These are phyloP conservation scores for Candida easanensis DNA, from an alignment of 805 yeast genomes.

Conservation along the genomic window DNA sequence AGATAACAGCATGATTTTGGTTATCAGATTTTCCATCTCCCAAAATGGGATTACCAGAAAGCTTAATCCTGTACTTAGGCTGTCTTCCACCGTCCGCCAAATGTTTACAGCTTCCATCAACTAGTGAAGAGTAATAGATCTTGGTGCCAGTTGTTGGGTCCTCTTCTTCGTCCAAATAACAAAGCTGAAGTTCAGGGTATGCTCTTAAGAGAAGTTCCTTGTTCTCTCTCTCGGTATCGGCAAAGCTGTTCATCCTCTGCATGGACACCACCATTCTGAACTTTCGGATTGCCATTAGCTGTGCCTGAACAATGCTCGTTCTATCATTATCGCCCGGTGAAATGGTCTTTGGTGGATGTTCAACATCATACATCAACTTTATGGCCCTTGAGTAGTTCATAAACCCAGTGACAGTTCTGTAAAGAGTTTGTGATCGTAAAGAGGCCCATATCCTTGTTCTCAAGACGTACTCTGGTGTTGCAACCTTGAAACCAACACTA, in stretches of 20 bases:
- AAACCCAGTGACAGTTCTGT: constrained; percentile 71
- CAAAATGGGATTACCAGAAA: constrained; percentile 78
- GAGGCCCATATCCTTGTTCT: constrained; percentile 80
- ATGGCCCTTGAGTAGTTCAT: constrained; percentile 68
- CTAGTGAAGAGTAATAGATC: constrained; percentile 57
- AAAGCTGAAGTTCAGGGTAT: constrained; percentile 65
- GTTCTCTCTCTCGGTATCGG: constrained; percentile 54
- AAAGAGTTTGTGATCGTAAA: constrained; percentile 67
- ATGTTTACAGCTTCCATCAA: constrained; percentile 69
- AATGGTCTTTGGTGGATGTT: constrained; percentile 37
- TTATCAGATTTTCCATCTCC: constrained; percentile 88
- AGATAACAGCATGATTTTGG: constrained; percentile 73
- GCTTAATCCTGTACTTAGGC: constrained; percentile 60
- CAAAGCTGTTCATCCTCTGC: constrained; percentile 56
- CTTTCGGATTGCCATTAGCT: constrained; percentile 57
- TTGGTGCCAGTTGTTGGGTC: constrained; percentile 35
- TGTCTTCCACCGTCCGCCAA: constrained; percentile 53
- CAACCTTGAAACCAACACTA: constrained; percentile 61
- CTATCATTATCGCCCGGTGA: constrained; percentile 29
- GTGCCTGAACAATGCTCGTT: constrained; percentile 41
- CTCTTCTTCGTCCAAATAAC: constrained; percentile 55
- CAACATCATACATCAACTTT: constrained; percentile 59
- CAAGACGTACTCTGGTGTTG: constrained; percentile 54
- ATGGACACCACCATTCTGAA: constrained; percentile 63
- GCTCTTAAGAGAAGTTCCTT: constrained; percentile 59